phyloP scores from a whole-genome alignment of 1,284 basidiomycete genomes.

The Ustilago vetiveriae region DNA sequence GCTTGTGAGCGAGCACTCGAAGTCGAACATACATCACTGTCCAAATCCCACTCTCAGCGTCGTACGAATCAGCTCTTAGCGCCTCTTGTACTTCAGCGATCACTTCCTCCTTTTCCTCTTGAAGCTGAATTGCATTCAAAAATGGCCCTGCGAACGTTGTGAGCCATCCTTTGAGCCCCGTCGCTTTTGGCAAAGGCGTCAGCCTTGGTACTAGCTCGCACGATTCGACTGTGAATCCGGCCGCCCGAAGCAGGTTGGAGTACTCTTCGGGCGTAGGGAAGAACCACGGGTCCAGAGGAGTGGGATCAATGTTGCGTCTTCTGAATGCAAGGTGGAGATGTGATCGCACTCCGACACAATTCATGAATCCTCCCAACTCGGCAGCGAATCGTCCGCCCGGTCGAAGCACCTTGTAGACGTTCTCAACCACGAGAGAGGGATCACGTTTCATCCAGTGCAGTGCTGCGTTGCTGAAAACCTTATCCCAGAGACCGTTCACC shows the following conservation, averaged over 20 bases:
- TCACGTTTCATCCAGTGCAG: constrained; percentile 45
- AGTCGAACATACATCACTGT: constrained; percentile 42
- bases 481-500: constrained; percentile 9
- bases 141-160: constrained; percentile 38
- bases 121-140: constrained; percentile 16
- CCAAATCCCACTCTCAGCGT: constrained; percentile 15
- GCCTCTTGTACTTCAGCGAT: constrained; percentile 22
- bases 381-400: constrained; percentile 29
- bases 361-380: constrained; percentile 38
- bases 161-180: constrained; percentile 32
- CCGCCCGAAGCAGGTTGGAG: constrained; percentile 4
- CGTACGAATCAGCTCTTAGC: constrained; percentile 23
- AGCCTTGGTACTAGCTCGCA: constrained; percentile 34
- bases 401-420: not conserved
- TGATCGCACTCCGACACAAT: constrained; percentile 29
- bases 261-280: constrained; percentile 30
- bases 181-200: constrained; percentile 19
- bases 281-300: constrained; percentile 33
- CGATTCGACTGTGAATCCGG: constrained; percentile 22
- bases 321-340: constrained; percentile 16
- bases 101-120: constrained; percentile 14
- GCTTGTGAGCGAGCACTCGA: constrained; percentile 25
- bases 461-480: constrained; percentile 48
- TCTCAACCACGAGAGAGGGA: constrained; percentile 5
- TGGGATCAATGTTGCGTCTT: constrained; percentile 11